Evolutionary conservation across 768 basidiomycete genomes (phyloP).

Genomic region (Boletus sp.): DNA sequence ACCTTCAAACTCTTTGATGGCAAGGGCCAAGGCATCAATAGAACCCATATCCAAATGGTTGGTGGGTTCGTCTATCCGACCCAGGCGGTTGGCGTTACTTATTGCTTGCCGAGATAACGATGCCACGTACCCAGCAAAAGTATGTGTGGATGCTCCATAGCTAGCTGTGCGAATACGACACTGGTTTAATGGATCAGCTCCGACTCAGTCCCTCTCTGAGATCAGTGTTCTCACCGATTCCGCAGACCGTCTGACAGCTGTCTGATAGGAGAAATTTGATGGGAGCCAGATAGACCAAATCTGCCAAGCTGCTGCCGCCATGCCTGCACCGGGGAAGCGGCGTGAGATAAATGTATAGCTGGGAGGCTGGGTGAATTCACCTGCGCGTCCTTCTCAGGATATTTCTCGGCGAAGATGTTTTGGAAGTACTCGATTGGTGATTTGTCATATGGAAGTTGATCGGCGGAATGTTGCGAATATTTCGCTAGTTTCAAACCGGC

Average conservation of each 20-base stretch:
- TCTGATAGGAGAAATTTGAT: constrained; percentile 92
- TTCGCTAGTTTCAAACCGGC: constrained; percentile 91
- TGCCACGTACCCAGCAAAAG: constrained; percentile 67
- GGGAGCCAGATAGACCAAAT: constrained; percentile 91
- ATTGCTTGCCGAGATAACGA: constrained; percentile 10
- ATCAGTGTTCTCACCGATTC: constrained; percentile 65
- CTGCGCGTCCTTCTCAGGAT: constrained; percentile 89
- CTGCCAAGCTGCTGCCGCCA: constrained; percentile 95
- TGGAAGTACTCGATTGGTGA: constrained; percentile 95
- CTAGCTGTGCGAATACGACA: constrained; percentile 93
- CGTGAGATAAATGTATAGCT: constrained; percentile 10
- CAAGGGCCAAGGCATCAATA: constrained; percentile 91
- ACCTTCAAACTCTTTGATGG: constrained; percentile 96
- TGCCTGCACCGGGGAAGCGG: constrained; percentile 46
- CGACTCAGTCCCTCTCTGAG: constrained; percentile 1
- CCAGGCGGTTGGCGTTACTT: neutral
- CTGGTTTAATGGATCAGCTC: constrained; percentile 37
- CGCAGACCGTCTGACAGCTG: constrained; percentile 95
- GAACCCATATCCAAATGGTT: constrained; percentile 98
- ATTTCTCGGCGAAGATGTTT: constrained; percentile 71
- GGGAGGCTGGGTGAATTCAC: constrained; percentile 30
- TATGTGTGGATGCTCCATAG: constrained; percentile 98
- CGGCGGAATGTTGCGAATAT: constrained; percentile 98
- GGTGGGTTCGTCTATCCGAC: constrained; percentile 77
- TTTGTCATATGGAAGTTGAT: constrained; percentile 94